These are phyloP conservation scores for Gynostemma pentaphyllum DNA, from an alignment of 306 rosid species.

Conservation along the genomic window DNA sequence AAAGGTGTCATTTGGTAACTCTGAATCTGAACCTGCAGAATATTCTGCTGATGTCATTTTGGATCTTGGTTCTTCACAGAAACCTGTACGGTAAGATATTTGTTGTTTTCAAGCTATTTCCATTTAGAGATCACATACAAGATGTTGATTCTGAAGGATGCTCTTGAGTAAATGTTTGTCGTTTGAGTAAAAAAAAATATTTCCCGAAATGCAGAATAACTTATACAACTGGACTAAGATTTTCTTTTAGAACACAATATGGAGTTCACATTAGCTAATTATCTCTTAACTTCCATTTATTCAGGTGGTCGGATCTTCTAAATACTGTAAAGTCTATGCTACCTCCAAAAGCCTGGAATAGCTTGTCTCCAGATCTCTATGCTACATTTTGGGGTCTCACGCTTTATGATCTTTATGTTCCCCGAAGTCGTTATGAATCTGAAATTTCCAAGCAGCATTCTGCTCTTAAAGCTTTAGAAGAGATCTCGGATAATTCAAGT, in stretches of 20 bases:
- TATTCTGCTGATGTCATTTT: conserved; percentile 40
- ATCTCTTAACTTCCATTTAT: conserved; percentile 6
- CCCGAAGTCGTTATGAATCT: conserved; percentile 74
- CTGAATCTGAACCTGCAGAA: conserved; percentile 46
- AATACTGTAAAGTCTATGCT: conserved; percentile 71
- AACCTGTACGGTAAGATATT: conserved; percentile 39
- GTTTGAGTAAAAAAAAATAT: no score
- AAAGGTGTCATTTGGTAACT: conserved; percentile 28
- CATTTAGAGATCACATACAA: background rate
- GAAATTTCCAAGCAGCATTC: conserved; percentile 87
- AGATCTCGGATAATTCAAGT: conserved; percentile 91
- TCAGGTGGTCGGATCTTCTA: conserved; percentile 88
- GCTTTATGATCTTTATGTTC: conserved; percentile 86
- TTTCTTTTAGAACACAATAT: background rate
- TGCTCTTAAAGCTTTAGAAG: conserved; percentile 83
- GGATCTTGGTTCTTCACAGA: conserved; percentile 59
- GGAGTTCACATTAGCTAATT: background rate
- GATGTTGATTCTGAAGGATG: background rate
- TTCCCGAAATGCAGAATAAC: background rate
- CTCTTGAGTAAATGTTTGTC: background rate
- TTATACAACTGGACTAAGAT: background rate
- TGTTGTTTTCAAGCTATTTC: background rate
- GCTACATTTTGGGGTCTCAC: conserved; percentile 99
- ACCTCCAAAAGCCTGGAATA: conserved; percentile 95
- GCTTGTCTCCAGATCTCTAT: conserved; percentile 95